Percentiles rank a stretch among this genome's conserved stretches.
Conservation (phyloP, 192 early-diverging fungal species). For the Backusella mclennaniae region DNA sequence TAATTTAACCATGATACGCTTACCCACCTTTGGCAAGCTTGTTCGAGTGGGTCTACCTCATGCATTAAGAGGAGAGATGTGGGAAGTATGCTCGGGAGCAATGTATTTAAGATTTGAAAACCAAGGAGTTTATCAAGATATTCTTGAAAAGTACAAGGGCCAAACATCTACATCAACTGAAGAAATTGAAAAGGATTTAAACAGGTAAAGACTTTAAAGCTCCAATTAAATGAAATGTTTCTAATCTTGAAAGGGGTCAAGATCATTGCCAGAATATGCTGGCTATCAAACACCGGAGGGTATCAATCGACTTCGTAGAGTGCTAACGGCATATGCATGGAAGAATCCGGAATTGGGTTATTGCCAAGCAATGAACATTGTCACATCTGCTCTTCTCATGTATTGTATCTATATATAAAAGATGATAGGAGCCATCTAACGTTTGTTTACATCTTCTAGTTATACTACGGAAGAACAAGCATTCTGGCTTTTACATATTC, state of each 20-base stretch:
- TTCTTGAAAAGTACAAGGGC: constrained; percentile 60
- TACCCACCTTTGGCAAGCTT: constrained; percentile 78
- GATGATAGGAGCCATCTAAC: neutral
- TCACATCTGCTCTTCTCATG: constrained; percentile 91
- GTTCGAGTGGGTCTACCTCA: constrained; percentile 85
- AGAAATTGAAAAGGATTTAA: constrained; percentile 92
- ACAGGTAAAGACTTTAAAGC: constrained; percentile 29
- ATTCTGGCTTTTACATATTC: constrained; percentile 91
- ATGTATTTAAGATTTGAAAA: constrained; percentile 79
- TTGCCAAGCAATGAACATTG: constrained; percentile 99
- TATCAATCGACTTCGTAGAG: constrained; percentile 89
- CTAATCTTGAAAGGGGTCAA: constrained; percentile 37
- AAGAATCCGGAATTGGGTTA: constrained; percentile 94
- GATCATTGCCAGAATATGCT: constrained; percentile 90
- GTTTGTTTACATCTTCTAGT: constrained; percentile 22
- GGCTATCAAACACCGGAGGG: constrained; percentile 92
- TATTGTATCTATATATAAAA: constrained; percentile 24
- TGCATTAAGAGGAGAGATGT: constrained; percentile 79
- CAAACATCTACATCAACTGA: constrained; percentile 70
- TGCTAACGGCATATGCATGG: constrained; percentile 84
- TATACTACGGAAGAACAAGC: constrained; percentile 96
- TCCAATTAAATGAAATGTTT: neutral
- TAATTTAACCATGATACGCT: constrained; percentile 74
- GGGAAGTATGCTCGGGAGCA: constrained; percentile 84
- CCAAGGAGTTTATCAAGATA: constrained; percentile 66